Evolutionary conservation across 2,329 filamentous ascomycete species (phyloP), one percentile per base, ranked within the genome.

Genomic region (Calonectria pteridis): DNA sequence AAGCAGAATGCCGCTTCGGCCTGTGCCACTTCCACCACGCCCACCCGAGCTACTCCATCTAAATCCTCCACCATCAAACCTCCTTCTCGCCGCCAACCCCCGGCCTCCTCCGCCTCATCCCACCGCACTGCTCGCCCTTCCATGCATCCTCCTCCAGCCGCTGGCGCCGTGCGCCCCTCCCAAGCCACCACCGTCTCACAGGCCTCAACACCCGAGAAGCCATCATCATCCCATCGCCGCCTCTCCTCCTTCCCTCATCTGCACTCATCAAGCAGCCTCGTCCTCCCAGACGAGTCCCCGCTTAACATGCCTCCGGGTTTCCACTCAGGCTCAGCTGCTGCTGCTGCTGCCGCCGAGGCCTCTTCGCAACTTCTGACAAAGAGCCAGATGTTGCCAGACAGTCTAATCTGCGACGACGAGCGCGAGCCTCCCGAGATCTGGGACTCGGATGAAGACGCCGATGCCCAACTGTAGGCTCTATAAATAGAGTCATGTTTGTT

Each of bases 361-460:
- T 74, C 80, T 23, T 89, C 88, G 11, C 88, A 91, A 80, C 83
- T 90, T 23, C 79, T 88, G 71, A 86, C 87, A 2, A 86, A 85
- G 76, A 90, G 89, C 74, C 89, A 91, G 81, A 86, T 89, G 83
- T 81, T 91, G 71, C 87, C 89, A 3, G 86, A 88, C 53, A 88
- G 86, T 72, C 81, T 88, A 69, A 28, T 87, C 10, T 76, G 80
- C 35, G 86, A 87, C 37, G 83, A 83, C 33, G 78, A 75, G 29
- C 75, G 80, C 49, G 77, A 77, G 29, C 82, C 82, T 6, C 80
- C 79, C 18, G 82, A 82, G 71, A 83, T 86, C 37, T 85, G 81
- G 81, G 85, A 85, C 73, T 86, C 83, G 49, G 84, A 86, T 11
- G 82, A 83, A 6, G 80, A 81, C 26, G 76, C 75, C 20, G 75